Conservation (phyloP, 2,329 filamentous ascomycete genomes). For the Trichoderma koningiopsis region DNA sequence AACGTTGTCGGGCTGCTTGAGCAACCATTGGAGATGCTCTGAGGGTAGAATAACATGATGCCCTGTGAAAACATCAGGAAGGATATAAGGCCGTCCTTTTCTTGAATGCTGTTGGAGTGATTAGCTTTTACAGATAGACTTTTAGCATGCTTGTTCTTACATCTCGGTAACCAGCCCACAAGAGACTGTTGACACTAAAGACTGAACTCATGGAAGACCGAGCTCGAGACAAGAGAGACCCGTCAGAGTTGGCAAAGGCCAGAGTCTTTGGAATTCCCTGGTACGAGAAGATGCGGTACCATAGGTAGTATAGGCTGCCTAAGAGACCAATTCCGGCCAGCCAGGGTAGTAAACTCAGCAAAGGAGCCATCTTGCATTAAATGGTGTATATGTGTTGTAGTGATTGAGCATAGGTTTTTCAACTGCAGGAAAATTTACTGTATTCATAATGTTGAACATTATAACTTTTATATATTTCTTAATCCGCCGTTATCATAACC, state of each 20-base stretch:
- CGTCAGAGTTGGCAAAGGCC: constrained; percentile 13
- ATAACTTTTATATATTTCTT: background rate
- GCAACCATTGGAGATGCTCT: constrained; percentile 1
- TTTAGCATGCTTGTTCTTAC: background rate
- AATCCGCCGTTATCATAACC: background rate
- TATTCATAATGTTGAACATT: background rate
- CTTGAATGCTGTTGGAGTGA: background rate
- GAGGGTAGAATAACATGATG: constrained; percentile 10
- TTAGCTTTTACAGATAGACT: background rate
- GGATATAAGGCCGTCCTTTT: constrained; percentile 10
- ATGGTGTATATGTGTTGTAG: background rate
- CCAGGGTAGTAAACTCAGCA: background rate
- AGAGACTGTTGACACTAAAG: constrained; percentile 7
- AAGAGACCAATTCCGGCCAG: background rate
- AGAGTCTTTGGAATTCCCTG: constrained; percentile 9
- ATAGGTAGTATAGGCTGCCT: constrained; percentile 3
- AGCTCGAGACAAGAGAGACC: constrained; percentile 9
- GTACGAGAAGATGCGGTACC: constrained; percentile 15
- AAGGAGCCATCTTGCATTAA: background rate
- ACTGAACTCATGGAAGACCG: background rate
- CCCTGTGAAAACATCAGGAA: constrained; percentile 17
- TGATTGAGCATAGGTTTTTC: background rate
- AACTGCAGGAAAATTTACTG: background rate
- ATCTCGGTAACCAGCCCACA: constrained; percentile 11
- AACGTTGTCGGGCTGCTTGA: constrained; percentile 4